Base-by-base conservation (phyloP, 2,329 filamentous ascomycete species). In the Ceratocystis albifundus region DNA sequence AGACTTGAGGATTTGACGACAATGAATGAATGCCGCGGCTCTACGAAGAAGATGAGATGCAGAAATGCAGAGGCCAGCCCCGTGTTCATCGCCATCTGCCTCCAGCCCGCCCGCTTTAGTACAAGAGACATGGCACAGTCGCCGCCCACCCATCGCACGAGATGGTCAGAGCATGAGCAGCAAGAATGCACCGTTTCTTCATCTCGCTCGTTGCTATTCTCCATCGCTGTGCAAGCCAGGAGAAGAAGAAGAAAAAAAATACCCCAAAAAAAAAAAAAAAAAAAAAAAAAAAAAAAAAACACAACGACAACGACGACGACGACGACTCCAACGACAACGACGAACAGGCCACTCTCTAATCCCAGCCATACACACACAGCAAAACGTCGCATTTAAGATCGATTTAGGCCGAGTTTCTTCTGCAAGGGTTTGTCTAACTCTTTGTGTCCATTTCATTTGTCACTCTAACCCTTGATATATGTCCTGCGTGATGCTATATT, bases 401-500 rank as follows among this genome's bases (percentile, higher is more conserved):
- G 15, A 59, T 59, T 59, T 59, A 20, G 25, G 55, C 55, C 55
- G 55, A 59, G 55, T 12, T n/a, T 30, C 55, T n/a, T 8, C 4
- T 20, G 55, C n/a, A 59, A 59, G 55, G 55, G 55, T 59, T 36
- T 59, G 50, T 4, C 25, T 48, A n/a, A 5, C n/a, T 48, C 20
- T 6, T 48, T 48, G 5, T 48, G 17, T 48, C 20, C 5, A n/a
- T 48, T 48, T 48, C 46, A n/a, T 22, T 48, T 48, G 46, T 22
- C 17, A n/a, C 2, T 48, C 46, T 48, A 48, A 48, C 17, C 46
- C 46, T 41, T 41, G 36, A 41, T 12, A 15, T 41, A 15, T 4
- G 36, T 7, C 20, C 20, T 55, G 50, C 20, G 7, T 55, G 55
- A 15, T 59, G 55, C 55, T 59, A 59, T 59, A 59, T 59, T 59